Base-by-base conservation (phyloP, 495 filamentous ascomycete species). In the Penicillium lividum region DNA sequence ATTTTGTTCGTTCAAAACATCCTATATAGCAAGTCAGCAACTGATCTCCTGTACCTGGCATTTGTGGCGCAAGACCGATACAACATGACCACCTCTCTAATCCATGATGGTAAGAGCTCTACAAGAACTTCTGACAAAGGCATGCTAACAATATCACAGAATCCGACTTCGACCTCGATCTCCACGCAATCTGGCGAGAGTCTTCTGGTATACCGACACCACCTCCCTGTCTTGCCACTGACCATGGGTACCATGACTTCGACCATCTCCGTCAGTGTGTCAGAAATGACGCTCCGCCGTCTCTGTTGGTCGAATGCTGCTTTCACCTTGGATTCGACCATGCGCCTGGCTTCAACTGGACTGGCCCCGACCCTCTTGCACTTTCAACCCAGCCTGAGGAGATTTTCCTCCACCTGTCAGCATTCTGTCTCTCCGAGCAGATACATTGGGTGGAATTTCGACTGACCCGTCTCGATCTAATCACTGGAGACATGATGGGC, bases 381-480 rank as follows among this genome's bases (percentile, higher is more conserved):
- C 42, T 30, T 1, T 25, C 25, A 25, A 59, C 56, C 30, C 34
- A 33, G 22, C 36, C 42, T 31, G 42, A 53, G 9, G 56, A 53
- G 7, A 31, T 59, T 30, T 59, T 59, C 30, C 50, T 59, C 25
- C 33, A 53, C 16, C 1, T 59, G 16, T 59, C 56, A 10, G 36
- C 50, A 4, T 59, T 59, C 9, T 36, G 43, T 6, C 44, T 42
- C 36, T 48, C 22, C 34, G 44, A 48, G 33, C 42, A 11, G 31
- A 43, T 59, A 31, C 5, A 42, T n/a, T 59, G 51, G 50, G 45
- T 53, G 53, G 57, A 59, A 47, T n/a, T 47, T 13, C 50, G 57
- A 30, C 57, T 59, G 13, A 30, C 25, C 4, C 34, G 36, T 15
- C 16, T 60, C 0, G 51, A 28, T 15, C 30, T 2, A 3, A 27